phyloP scores from a whole-genome alignment of 768 basidiomycete species.

The Collybia sp. region DNA sequence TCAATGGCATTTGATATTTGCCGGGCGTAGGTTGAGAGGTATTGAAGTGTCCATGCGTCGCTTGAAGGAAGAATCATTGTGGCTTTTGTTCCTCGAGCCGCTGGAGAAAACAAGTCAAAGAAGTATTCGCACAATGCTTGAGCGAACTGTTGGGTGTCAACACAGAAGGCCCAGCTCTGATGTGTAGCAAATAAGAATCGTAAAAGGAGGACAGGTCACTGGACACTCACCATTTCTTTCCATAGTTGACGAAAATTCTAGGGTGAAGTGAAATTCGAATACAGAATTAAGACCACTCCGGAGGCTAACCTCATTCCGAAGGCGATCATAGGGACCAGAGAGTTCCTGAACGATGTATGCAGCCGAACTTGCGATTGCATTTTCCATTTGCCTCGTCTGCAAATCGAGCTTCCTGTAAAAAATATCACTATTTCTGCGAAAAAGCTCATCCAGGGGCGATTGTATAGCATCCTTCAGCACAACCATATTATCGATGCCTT shows the following conservation, averaged over 20 bases:
- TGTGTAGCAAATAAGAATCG: not conserved
- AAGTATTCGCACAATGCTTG: constrained; percentile 16
- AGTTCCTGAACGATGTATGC: constrained; percentile 7
- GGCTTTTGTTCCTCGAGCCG: not conserved
- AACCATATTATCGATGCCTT: no score
- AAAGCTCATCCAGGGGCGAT: no score
- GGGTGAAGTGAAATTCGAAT: no score
- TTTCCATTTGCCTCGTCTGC: constrained; percentile 1
- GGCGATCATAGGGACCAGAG: constrained; percentile 12
- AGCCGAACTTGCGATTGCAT: constrained; percentile 8
- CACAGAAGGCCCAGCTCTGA: constrained; percentile 18
- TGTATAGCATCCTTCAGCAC: no score
- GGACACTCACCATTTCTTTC: constrained; percentile 10
- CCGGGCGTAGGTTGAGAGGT: constrained; percentile 8
- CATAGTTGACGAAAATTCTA: no score
- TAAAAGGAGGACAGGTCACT: not conserved
- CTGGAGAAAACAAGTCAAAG: constrained; percentile 11
- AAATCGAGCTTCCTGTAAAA: no score
- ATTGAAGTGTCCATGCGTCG: constrained; percentile 11
- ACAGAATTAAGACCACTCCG: not conserved
- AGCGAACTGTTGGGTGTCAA: constrained; percentile 15
- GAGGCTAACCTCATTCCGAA: constrained; percentile 8
- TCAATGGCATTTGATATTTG: constrained; percentile 13
- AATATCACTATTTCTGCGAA: no score
- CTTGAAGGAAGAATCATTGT: no score